These are phyloP conservation scores for Chlorencoelia australis DNA, from an alignment of 2,329 filamentous ascomycete species.

Conservation along the genomic window DNA sequence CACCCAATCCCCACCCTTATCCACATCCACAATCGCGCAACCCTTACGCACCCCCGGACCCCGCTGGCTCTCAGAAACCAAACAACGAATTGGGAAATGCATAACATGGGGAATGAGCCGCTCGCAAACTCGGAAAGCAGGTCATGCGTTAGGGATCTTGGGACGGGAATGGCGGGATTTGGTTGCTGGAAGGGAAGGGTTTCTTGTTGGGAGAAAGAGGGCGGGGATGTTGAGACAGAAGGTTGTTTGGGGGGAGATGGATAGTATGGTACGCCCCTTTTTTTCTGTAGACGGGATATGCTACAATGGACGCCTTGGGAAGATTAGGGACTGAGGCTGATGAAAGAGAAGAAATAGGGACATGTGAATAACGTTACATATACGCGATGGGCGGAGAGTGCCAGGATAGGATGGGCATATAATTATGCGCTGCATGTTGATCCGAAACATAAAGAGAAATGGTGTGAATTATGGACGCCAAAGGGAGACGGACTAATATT, in stretches of 20 bases:
- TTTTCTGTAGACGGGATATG: too few species aligned
- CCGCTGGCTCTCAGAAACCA: conserved; percentile 63
- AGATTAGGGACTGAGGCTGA: not conserved
- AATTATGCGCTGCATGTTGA: conserved; percentile 58
- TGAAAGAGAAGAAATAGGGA: conserved; percentile 34
- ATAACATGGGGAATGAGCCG: conserved; percentile 60
- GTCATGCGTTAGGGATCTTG: conserved; percentile 47
- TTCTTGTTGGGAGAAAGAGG: conserved; percentile 51
- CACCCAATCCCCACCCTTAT: too few species aligned
- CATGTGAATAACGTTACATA: conserved; percentile 87
- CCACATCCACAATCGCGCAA: conserved; percentile 29
- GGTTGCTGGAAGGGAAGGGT: conserved; percentile 66
- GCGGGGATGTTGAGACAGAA: conserved; percentile 54
- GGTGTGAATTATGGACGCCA: conserved; percentile 60
- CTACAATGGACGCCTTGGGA: too few species aligned
- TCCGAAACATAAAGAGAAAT: conserved; percentile 48
- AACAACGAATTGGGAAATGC: conserved; percentile 60
- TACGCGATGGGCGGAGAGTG: conserved; percentile 72
- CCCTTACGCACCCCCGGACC: conserved; percentile 28
- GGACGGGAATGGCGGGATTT: conserved; percentile 61
- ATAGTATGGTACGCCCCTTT: conserved; percentile 41
- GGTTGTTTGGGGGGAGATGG: conserved; percentile 82
- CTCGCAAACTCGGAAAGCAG: conserved; percentile 47
- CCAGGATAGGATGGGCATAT: conserved; percentile 66
- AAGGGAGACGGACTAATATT: conserved; percentile 64